Conservation (phyloP, 208 protist species). For the Leishmania guyanensis region DNA sequence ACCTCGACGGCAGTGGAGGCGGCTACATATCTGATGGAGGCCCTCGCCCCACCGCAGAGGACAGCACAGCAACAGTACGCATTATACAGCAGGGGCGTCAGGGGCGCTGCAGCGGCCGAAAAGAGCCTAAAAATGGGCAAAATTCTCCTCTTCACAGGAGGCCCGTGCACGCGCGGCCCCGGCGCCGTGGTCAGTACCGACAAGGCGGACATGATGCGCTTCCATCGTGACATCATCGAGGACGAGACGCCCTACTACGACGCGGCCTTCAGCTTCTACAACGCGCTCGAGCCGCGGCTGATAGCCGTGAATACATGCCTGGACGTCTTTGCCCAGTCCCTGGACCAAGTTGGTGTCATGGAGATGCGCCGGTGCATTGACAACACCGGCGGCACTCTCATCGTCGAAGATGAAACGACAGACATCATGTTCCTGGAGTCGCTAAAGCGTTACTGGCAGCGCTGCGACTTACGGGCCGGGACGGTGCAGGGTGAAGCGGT, state of each 20-base stretch:
- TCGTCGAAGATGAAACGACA: conserved; percentile 96
- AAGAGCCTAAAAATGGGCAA: conserved; percentile 35
- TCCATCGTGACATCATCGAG: conserved; percentile 96
- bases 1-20: conserved; percentile 75
- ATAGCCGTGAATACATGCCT: conserved; percentile 90
- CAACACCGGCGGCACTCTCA: conserved; percentile 93
- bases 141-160: conserved; percentile 96
- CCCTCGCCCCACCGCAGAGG: conserved; percentile 32
- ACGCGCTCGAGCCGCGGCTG: conserved; percentile 83
- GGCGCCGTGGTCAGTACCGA: conserved; percentile 91
- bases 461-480: conserved; percentile 48
- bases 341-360: conserved; percentile 97
- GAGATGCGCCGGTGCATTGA: conserved; percentile 95
- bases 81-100: conserved; percentile 15
- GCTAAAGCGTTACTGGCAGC: conserved; percentile 77
- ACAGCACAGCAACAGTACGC: conserved; percentile 12
- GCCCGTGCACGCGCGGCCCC: conserved; percentile 94
- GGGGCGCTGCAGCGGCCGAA: conserved; percentile 8
- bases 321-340: conserved; percentile 96
- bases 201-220: conserved; percentile 96
- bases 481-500: neutral
- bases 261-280: conserved; percentile 90
- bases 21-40: conserved; percentile 69
- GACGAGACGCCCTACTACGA: conserved; percentile 78
- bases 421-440: conserved; percentile 84